Conservation (phyloP, 2,329 filamentous ascomycete species). For the Lomentospora prolificans region DNA sequence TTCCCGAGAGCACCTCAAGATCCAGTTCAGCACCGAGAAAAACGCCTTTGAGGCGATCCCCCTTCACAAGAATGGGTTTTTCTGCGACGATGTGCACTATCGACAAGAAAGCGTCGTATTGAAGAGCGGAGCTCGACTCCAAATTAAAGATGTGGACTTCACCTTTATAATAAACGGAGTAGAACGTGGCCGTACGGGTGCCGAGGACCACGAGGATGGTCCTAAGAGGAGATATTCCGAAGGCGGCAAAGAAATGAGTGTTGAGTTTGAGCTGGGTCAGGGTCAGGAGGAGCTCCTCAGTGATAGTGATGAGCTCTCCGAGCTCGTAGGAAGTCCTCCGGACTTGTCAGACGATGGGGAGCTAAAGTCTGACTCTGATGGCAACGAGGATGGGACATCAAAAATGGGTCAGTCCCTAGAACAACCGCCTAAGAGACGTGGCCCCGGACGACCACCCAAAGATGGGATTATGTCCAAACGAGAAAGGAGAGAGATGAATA, state of each 20-base stretch:
- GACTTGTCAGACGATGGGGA: constrained; percentile 26
- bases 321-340: constrained; percentile 29
- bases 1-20: constrained; percentile 63
- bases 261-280: constrained; percentile 57
- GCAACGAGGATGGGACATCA: constrained; percentile 15
- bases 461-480: constrained; percentile 77
- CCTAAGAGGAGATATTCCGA: constrained; percentile 38
- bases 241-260: constrained; percentile 61
- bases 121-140: constrained; percentile 54
- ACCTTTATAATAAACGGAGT: constrained; percentile 59
- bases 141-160: constrained; percentile 62
- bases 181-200: constrained; percentile 45
- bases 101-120: constrained; percentile 47
- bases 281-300: constrained; percentile 46
- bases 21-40: constrained; percentile 55
- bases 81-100: constrained; percentile 52
- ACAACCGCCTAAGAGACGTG: constrained; percentile 54
- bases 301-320: constrained; percentile 43
- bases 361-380: constrained; percentile 19
- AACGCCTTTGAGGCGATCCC: constrained; percentile 56
- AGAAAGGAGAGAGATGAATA: constrained; percentile 56
- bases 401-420: constrained; percentile 8
- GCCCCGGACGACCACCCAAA: constrained; percentile 72
- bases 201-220: constrained; percentile 45
- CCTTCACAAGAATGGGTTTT: constrained; percentile 57